Evolutionary conservation across 176 grass and related monocot species (phyloP).

Genomic region (Rhynchospora tenuis): DNA sequence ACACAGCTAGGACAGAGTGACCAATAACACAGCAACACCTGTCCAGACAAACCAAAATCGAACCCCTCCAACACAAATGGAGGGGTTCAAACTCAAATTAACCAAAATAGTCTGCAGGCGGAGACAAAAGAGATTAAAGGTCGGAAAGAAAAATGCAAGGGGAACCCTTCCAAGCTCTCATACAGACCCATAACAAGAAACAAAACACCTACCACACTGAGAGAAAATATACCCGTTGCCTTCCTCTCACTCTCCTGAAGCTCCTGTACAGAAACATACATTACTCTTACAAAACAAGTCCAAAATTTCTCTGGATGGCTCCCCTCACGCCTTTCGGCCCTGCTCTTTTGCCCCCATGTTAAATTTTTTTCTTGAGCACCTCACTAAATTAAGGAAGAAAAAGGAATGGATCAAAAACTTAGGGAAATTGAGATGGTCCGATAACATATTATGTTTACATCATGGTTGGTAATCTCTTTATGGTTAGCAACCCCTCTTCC

Average conservation of each 20-base stretch:
- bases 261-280: slow-evolving; percentile 77
- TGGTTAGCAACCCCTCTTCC: slow-evolving; percentile 31
- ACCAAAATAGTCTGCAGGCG: slow-evolving; percentile 12
- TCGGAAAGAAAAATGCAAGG: slow-evolving; percentile 52
- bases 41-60: slow-evolving; percentile 41
- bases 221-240: background rate
- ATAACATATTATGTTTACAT: slow-evolving; percentile 14
- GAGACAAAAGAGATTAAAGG: slow-evolving; percentile 35
- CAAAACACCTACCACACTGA: slow-evolving; percentile 16
- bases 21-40: slow-evolving; percentile 22
- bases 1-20: slow-evolving; percentile 19
- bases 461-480: slow-evolving; percentile 18
- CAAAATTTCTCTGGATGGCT: slow-evolving; percentile 68
- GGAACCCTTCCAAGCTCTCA: slow-evolving; percentile 29
- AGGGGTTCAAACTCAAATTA: slow-evolving; percentile 37
- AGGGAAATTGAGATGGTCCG: slow-evolving; percentile 9
- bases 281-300: slow-evolving; percentile 42
- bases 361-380: slow-evolving; percentile 22
- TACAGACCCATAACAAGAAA: slow-evolving; percentile 21
- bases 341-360: slow-evolving; percentile 44
- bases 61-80: slow-evolving; percentile 36
- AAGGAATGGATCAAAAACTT: slow-evolving; percentile 23
- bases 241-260: slow-evolving; percentile 41
- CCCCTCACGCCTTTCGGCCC: slow-evolving; percentile 50
- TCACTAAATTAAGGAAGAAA: slow-evolving; percentile 31